phyloP scores from a whole-genome alignment of 164 flowering plant species.

The Aristolochia fimbriata region DNA sequence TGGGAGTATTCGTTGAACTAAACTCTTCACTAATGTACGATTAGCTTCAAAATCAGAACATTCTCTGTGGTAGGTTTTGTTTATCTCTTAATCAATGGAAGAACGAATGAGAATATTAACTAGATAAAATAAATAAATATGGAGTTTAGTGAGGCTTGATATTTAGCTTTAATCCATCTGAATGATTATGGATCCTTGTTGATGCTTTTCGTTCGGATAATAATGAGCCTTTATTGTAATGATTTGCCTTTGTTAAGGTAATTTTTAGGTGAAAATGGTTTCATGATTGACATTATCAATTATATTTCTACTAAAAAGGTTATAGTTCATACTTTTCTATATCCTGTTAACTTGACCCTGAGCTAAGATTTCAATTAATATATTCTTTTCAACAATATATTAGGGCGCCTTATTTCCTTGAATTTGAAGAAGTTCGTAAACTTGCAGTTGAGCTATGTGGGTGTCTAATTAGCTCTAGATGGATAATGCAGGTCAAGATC shows the following conservation, averaged over 20 bases:
- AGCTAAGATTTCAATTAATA: background rate
- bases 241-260: background rate
- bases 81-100: background rate
- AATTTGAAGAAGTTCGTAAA: slow-evolving; percentile 80
- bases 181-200: too few relatives aligned
- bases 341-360: slow-evolving; percentile 2
- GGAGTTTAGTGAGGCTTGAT: too few relatives aligned
- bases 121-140: too few relatives aligned
- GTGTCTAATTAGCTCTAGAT: slow-evolving; percentile 39
- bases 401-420: slow-evolving; percentile 55
- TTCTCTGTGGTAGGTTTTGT: slow-evolving; percentile 24
- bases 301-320: slow-evolving; percentile 59
- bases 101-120: too few relatives aligned
- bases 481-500: slow-evolving; percentile 28
- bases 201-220: too few relatives aligned
- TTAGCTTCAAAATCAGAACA: slow-evolving; percentile 18
- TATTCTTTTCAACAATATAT: background rate
- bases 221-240: too few relatives aligned
- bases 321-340: background rate
- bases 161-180: too few relatives aligned
- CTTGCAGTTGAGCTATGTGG: slow-evolving; percentile 93
- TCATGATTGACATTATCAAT: slow-evolving; percentile 7
- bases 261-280: slow-evolving; percentile 21
- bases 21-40: slow-evolving; percentile 49
- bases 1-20: slow-evolving; percentile 52